Base-by-base conservation (phyloP, 441 rosid genomes). In the Arabidopsis hybrid region DNA sequence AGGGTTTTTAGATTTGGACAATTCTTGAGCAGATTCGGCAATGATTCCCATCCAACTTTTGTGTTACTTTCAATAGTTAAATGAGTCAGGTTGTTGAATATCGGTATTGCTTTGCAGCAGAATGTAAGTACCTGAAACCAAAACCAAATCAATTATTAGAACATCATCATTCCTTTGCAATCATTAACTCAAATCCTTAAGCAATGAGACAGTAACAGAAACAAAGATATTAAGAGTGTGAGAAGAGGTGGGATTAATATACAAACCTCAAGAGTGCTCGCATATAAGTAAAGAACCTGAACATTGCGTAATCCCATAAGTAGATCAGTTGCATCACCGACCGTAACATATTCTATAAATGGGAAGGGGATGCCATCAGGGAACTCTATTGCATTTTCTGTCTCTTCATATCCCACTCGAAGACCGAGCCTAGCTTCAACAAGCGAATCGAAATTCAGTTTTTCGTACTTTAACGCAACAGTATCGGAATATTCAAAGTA, bases 361-460 rank as follows among this genome's bases (percentile, higher is more conserved):
- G n/a, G 2, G 2, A 5, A 3, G 29, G 29, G 29, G 29, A 26
- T 26, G 29, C 29, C 29, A 26, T 26, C 29, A 26, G 29, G 29
- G 29, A 43, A 43, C 2, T 14, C 14, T 26, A 13, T 13, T 6
- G 2, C 17, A 45, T n/a, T 45, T 45, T 5, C 18, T 7, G 14
- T 6, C 50, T 6, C 18, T 3, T 6, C 50, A 45, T 45, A 45
- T 45, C 4, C 50, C 50, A 45, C 50, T 45, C 9, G 11, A 50
- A 71, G 50, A 60, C n/a, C n/a, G 21, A 71, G 8, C 3, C 59
- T 60, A 50, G 75, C 75, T 62, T 72, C 76, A 18, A 62, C 62
- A 21, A 72, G 62, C 2, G 16, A 62, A 10, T 40, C 67, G 4
- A 71, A 39, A 8, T 31, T 32, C 32, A 71, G n/a, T 7, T 51